Conservation (phyloP, 2,329 filamentous ascomycete genomes). For the Aspergillus piperis region DNA sequence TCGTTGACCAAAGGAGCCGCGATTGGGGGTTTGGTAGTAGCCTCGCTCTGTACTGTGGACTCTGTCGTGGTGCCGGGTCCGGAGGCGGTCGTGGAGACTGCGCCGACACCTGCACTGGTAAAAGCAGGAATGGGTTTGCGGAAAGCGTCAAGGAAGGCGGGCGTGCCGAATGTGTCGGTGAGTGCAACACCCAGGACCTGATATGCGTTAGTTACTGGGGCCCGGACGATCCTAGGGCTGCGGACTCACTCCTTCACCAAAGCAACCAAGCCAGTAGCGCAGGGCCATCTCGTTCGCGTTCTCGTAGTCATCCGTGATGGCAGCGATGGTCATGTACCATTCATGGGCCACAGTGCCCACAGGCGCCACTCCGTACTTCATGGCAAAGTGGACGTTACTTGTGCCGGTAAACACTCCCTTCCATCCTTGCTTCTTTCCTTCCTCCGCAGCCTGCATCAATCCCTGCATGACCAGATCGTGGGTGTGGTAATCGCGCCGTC, state of each 20-base stretch:
- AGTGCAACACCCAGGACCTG: conserved; percentile 82
- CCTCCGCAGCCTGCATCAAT: conserved; percentile 74
- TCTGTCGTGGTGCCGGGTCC: conserved; percentile 46
- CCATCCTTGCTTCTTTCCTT: conserved; percentile 65
- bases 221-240: neutral
- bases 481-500: conserved; percentile 90
- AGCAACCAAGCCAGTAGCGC: conserved; percentile 86
- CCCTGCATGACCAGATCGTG: conserved; percentile 90
- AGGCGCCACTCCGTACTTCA: conserved; percentile 82
- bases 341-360: conserved; percentile 93
- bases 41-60: conserved; percentile 39
- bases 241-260: conserved; percentile 68
- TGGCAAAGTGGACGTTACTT: conserved; percentile 95
- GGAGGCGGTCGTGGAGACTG: conserved; percentile 43
- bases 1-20: conserved; percentile 43
- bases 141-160: conserved; percentile 84
- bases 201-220: conserved; percentile 1
- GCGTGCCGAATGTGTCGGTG: conserved; percentile 95
- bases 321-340: conserved; percentile 99
- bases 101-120: conserved; percentile 44
- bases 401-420: conserved; percentile 79
- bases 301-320: conserved; percentile 82
- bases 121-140: conserved; percentile 61
- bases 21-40: conserved; percentile 45
- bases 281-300: conserved; percentile 81